These are phyloP conservation scores for Scedosporium aurantiacum DNA, from an alignment of 2,329 filamentous ascomycete genomes.

Conservation along the genomic window DNA sequence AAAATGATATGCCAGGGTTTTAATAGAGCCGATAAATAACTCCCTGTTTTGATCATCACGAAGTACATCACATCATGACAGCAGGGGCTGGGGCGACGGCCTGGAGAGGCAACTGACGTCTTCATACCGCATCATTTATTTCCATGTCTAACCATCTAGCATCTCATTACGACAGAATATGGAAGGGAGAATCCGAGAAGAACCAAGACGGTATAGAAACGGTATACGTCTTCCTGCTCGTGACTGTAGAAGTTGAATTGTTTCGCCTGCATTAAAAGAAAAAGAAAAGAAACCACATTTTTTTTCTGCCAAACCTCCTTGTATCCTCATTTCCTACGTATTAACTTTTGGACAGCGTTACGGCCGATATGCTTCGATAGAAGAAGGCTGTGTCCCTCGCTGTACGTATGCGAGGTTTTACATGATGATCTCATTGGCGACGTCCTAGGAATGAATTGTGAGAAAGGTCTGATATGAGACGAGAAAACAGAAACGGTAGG, in stretches of 20 bases:
- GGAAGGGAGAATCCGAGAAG: too few relatives aligned
- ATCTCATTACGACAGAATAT: too few relatives aligned
- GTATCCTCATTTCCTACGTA: neutral
- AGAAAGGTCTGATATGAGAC: conserved; percentile 7
- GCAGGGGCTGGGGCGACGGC: too few relatives aligned
- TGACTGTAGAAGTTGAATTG: neutral
- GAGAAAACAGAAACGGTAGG: conserved; percentile 29
- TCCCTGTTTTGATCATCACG: too few relatives aligned
- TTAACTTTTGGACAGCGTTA: neutral
- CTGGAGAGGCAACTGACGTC: too few relatives aligned
- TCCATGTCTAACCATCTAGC: too few relatives aligned
- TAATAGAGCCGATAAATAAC: too few relatives aligned
- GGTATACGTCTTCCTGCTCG: too few relatives aligned
- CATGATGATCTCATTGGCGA: conserved; percentile 86
- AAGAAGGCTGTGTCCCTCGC: neutral
- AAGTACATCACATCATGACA: too few relatives aligned
- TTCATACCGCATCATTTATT: too few relatives aligned
- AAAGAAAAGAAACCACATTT: neutral
- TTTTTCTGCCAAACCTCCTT: neutral
- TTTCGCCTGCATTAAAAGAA: neutral
- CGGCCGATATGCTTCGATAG: neutral
- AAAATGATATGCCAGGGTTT: too few relatives aligned
- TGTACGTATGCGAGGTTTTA: conserved; percentile 29
- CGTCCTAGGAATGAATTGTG: conserved; percentile 48
- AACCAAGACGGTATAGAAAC: too few relatives aligned